Evolutionary conservation across 2,329 filamentous ascomycete genomes (phyloP), one percentile per base, ranked within the genome.

Genomic region (Neonectria neomacrospora): DNA sequence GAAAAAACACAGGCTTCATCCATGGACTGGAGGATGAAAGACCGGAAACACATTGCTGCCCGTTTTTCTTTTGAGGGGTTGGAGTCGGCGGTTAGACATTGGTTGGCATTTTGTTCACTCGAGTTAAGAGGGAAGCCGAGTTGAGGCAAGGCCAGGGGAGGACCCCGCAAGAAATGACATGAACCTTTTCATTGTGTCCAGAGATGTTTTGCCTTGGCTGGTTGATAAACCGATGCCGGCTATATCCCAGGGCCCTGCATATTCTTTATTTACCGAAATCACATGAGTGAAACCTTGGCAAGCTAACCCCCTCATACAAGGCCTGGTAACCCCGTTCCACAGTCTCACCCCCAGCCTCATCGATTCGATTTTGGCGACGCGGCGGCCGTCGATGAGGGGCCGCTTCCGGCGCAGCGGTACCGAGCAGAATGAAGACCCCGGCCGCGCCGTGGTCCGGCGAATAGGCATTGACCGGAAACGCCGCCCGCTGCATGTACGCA

Each of bases 21-120:
- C 30, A 54, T 23, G 51, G 58, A 41, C 28, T 44, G 23, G 54
- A 54, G 18, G 60, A 60, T 26, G 30, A 30, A 57, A 11, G 61
- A 42, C 41, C 52, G 44, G 47, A 57, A 55, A 58, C 32, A 53
- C 45, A 50, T 54, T 48, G 54, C 50, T 58, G 9, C 48, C 63
- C 22, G 32, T 66, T 70, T 72, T 63, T 63, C 64, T 67, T 57
- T 61, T 30, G 41, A 64, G 59, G 63, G 61, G 67, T 54, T 18
- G 61, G 68, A 71, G 70, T 71, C 63, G 41, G 62, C 54, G 70
- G 70, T 68, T 72, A 72, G 70, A 72, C 52, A 70, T 58, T 68
- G 67, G 58, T 53, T 70, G 67, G 63, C 60, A 60, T 61, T 56
- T 51, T 58, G 60, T 59, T 58, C 72, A 55, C 20, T 39, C 16